A percentile compares a stretch with the other conserved stretches of the same genome.
These are phyloP conservation scores for Agapanthus africanus DNA, from an alignment of 106 monocot species.

Conservation along the genomic window DNA sequence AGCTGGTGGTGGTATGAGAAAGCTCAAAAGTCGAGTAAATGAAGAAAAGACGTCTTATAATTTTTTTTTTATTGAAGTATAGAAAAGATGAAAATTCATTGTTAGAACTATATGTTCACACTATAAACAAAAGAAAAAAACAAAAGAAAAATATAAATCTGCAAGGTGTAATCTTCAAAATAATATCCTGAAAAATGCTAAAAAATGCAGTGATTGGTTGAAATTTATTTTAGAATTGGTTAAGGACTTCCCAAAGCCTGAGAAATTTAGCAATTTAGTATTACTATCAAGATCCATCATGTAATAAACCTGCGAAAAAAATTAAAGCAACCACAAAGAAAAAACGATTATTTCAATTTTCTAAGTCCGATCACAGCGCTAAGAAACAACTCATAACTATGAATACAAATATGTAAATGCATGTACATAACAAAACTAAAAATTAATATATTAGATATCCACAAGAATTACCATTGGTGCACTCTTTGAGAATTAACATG, in stretches of 20 bases:
- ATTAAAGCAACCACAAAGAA: neutral
- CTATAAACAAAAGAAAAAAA: too few relatives aligned
- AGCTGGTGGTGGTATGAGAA: too few relatives aligned
- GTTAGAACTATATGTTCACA: too few relatives aligned
- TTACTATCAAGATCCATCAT: constrained; percentile 68
- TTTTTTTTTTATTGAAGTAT: too few relatives aligned
- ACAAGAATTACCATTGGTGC: neutral
- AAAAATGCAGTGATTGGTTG: neutral
- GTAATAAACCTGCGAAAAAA: constrained; percentile 76
- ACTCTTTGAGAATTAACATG: neutral
- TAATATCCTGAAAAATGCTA: neutral
- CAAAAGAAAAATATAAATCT: too few relatives aligned
- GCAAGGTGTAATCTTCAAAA: neutral
- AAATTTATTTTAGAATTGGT: neutral
- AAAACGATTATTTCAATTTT: neutral
- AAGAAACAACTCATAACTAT: too few relatives aligned
- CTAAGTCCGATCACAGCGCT: too few relatives aligned
- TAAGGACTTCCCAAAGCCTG: constrained; percentile 76
- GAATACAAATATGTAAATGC: neutral
- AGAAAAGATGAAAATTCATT: too few relatives aligned
- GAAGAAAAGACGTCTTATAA: too few relatives aligned
- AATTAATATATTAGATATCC: neutral
- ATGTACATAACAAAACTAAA: neutral
- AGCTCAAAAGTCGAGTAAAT: too few relatives aligned
- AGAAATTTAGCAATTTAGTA: constrained; percentile 58